Conservation (phyloP, 192 early-diverging fungal species). For the Backusella tarrabulga region DNA sequence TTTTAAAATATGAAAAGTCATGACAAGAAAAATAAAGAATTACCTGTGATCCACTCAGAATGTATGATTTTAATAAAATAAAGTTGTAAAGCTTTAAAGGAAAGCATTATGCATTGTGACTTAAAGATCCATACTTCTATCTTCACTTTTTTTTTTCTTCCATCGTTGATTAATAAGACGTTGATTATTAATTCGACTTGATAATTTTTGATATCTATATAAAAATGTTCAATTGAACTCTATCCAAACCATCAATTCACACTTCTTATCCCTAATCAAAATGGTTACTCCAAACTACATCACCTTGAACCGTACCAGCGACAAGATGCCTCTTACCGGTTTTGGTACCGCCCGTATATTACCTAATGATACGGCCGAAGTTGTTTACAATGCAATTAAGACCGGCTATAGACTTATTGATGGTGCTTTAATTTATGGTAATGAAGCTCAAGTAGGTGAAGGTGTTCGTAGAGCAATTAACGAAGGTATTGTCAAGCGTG, state of each 20-base stretch:
- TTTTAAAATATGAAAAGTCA: neutral
- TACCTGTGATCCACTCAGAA: neutral
- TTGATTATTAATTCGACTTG: neutral
- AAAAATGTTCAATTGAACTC: neutral
- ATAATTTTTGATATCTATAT: neutral
- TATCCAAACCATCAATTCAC: neutral
- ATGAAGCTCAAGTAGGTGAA: constrained; percentile 56
- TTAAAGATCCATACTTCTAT: neutral
- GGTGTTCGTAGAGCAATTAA: constrained; percentile 50
- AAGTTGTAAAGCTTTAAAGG: neutral
- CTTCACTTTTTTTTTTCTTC: neutral
- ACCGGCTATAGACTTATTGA: constrained; percentile 39
- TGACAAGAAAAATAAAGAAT: neutral
- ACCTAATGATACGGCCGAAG: constrained; percentile 34
- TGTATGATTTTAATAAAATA: neutral
- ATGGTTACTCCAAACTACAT: constrained; percentile 11
- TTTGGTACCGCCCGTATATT: constrained; percentile 49
- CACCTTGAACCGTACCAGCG: constrained; percentile 36
- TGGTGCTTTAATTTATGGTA: constrained; percentile 61
- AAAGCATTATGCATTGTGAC: neutral
- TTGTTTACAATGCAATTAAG: constrained; percentile 37
- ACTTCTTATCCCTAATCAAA: neutral
- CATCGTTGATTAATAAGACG: neutral
- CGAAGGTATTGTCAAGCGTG: constrained; percentile 49
- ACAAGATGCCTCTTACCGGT: constrained; percentile 50